Base-by-base conservation (phyloP, 2,329 filamentous ascomycete genomes). In the Pseudogymnoascus sp. region DNA sequence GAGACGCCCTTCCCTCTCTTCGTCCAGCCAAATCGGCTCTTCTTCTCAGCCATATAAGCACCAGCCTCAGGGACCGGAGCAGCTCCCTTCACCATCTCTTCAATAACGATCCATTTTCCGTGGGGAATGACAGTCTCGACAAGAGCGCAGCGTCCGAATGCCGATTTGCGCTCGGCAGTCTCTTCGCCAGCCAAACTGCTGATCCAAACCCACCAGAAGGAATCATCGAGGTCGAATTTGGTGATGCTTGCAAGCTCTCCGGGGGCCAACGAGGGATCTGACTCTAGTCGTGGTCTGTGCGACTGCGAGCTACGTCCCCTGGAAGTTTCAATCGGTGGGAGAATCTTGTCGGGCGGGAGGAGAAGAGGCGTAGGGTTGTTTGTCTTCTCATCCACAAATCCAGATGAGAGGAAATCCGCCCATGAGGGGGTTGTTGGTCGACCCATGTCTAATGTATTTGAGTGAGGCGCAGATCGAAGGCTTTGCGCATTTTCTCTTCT, bases 141-240 rank as follows among this genome's bases (percentile, higher is more conserved):
- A 39, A 99, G 82, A 19, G 94, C 91, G 71, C 94, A 99, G 66
- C 94, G 84, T 38, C 94, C 94, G 73, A 99, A 99, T 0, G 92
- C 91, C 5, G 92, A 88, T 73, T 99, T 99, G 65, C 94, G 86
- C 55, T 88, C 83, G 0, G 86, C 76, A 0, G 92, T 90, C 76
- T 99, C 94, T 71, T 99, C 94, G 0, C 87, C 89, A 1, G 93
- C 92, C 70, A 99, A 78, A 80, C 93, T 97, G 69, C 86, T 95
- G 82, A 99, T 97, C 94, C 94, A 99, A 3, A 97, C 94, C 93
- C 94, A 97, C 94, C 94, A 99, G 74, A 99, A 99, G 1, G 92
- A 89, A 73, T 97, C 93, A 69, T 99, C 94, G 4, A 99, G 80
- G 66, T 94, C 88, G 63, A 97, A 84, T 38, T 83, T 83, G 23